Conservation (phyloP, 2,329 filamentous ascomycete species). For the Penicillium sp. region DNA sequence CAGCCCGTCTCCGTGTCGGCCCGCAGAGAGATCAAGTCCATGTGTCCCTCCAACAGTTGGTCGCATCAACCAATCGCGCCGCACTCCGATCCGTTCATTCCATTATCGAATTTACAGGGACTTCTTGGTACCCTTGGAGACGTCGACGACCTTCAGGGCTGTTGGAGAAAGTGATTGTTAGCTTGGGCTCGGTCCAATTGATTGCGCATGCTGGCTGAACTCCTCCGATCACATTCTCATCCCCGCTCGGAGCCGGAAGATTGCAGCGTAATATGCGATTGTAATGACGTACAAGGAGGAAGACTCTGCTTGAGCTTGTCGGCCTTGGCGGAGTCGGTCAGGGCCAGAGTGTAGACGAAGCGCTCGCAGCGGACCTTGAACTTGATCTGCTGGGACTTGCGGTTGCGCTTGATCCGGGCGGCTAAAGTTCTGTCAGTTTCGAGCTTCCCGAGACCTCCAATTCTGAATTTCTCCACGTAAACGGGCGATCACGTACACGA, state of each 20-base stretch:
- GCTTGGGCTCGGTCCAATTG: background rate
- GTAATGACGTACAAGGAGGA: slow-evolving; percentile 78
- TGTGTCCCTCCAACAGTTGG: slow-evolving; percentile 29
- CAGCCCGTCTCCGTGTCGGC: slow-evolving; percentile 30
- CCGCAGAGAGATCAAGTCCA: slow-evolving; percentile 31
- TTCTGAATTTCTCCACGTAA: slow-evolving; percentile 3
- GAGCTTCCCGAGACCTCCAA: slow-evolving; percentile 6
- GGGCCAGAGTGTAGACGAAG: slow-evolving; percentile 95
- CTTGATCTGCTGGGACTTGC: slow-evolving; percentile 89
- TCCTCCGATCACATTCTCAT: background rate
- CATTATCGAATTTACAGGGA: slow-evolving; percentile 39
- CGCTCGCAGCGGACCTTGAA: slow-evolving; percentile 99
- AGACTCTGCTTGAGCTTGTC: slow-evolving; percentile 99
- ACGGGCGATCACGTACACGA: slow-evolving; percentile 71
- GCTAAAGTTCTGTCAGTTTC: slow-evolving; percentile 50
- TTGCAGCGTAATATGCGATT: background rate
- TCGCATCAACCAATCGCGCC: slow-evolving; percentile 26
- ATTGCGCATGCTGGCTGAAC: background rate
- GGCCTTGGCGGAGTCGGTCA: slow-evolving; percentile 99
- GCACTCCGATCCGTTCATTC: slow-evolving; percentile 29
- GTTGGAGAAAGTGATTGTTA: slow-evolving; percentile 10
- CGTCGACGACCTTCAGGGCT: slow-evolving; percentile 47
- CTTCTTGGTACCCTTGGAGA: slow-evolving; percentile 47
- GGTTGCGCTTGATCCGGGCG: slow-evolving; percentile 95
- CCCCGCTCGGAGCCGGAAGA: background rate